Base-by-base conservation (phyloP, 2,329 filamentous ascomycete species). In the Colletotrichum sp. region DNA sequence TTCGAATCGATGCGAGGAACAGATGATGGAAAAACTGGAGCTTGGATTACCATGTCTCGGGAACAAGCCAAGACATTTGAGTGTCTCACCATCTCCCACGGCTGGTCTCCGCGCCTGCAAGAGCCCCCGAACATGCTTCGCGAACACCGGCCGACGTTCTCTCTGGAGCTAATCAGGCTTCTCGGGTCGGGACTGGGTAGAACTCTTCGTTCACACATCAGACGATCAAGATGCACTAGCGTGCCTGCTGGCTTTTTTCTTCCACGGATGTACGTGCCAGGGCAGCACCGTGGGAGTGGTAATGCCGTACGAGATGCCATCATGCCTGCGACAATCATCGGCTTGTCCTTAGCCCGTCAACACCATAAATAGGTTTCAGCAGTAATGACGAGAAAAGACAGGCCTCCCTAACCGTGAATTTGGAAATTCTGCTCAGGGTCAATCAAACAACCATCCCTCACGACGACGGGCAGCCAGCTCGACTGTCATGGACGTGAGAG, bases 61-160 rank as follows among this genome's bases (percentile, higher is more conserved):
- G 59, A 65, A 49, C 57, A 34, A 65, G 70, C 73, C 70, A 76
- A 73, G 73, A 65, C 64, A 64, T 39, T 9, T 64, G 30, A 21
- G 36, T 68, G 73, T 76, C 73, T 76, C 73, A 76, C 73, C 73
- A 76, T 76, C 5, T 73, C 59, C 63, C 9, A 71, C 70, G 64
- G 69, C 63, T 72, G 39, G 62, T 68, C 62, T 75, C 73, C 69
- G 73, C 72, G 55, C 63, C 18, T 63, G 63, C 69, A 72, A 34
- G 73, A 63, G 69, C 18, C 24, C 52, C 59, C 63, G 68, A 75
- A 75, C 72, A 75, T 67, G 62, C 68, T 72, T 75, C 72, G 55
- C 63, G 73, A 76, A 76, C 69, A 34, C 63, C 55, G 44, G n/a
- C 55, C 39, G 55, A 68, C 28, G 57, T 60, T 60, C 62, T 68